Conservation (phyloP, 1,284 basidiomycete genomes). For the Rhodofomes roseus region DNA sequence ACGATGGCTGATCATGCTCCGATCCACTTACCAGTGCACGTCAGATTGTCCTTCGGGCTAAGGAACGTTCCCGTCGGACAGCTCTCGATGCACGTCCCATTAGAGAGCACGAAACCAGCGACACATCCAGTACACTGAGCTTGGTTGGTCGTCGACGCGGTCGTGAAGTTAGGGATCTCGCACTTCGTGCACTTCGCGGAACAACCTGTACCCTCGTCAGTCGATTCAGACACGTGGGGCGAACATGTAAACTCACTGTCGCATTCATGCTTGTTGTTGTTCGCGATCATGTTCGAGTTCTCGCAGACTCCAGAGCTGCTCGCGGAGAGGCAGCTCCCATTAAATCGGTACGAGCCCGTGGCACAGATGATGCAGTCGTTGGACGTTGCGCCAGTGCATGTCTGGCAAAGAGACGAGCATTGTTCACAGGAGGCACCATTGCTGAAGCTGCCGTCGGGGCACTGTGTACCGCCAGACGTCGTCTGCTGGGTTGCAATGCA, state of each 20-base stretch:
- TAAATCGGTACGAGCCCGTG: conserved; percentile 52
- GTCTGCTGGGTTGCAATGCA: conserved; percentile 52
- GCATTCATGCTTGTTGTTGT: conserved; percentile 76
- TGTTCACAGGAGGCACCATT: conserved; percentile 48
- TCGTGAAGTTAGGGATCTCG: conserved; percentile 64
- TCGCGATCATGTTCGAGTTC: conserved; percentile 66
- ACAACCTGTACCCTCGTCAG: conserved; percentile 45
- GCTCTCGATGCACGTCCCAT: conserved; percentile 60
- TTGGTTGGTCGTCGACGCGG: conserved; percentile 60
- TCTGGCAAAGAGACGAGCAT: conserved; percentile 66
- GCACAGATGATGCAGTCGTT: conserved; percentile 70
- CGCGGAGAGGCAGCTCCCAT: conserved; percentile 64
- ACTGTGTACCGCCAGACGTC: conserved; percentile 50
- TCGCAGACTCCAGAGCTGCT: conserved; percentile 68
- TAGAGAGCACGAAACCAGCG: conserved; percentile 67
- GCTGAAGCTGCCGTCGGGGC: conserved; percentile 64
- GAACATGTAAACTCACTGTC: conserved; percentile 53
- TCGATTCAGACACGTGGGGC: neutral
- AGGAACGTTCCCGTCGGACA: conserved; percentile 75
- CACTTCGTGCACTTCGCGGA: conserved; percentile 78
- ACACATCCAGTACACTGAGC: conserved; percentile 74
- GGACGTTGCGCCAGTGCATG: conserved; percentile 65
- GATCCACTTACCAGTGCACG: conserved; percentile 51
- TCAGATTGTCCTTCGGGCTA: conserved; percentile 63
- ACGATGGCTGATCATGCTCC: neutral